Conservation (phyloP, 2,329 filamentous ascomycete species). For the Hymenoscyphus albidus region DNA sequence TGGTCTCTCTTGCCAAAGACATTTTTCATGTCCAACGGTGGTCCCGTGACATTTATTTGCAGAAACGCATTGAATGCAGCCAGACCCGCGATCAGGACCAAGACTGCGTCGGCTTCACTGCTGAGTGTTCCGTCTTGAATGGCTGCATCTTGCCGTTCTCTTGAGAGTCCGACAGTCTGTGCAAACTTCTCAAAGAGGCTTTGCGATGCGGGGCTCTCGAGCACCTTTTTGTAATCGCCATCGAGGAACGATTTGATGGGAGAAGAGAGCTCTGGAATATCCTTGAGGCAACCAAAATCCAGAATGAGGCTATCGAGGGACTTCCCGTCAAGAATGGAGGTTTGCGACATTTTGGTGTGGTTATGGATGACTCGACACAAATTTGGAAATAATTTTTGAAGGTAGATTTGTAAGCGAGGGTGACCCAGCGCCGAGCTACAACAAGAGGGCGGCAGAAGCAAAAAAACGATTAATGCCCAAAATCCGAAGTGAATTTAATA, state of each 20-base stretch:
- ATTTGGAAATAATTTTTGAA: background rate
- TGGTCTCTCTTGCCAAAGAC: constrained; percentile 35
- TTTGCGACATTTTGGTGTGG: constrained; percentile 23
- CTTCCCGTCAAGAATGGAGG: constrained; percentile 8
- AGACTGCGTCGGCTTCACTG: constrained; percentile 14
- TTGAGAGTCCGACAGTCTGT: constrained; percentile 18
- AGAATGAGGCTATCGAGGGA: constrained; percentile 29
- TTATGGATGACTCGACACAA: background rate
- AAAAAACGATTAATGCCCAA: no score
- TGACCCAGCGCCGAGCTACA: background rate
- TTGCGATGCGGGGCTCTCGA: constrained; percentile 30
- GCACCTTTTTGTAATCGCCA: constrained; percentile 32
- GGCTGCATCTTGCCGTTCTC: constrained; percentile 18
- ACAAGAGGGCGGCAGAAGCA: no score
- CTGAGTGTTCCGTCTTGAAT: constrained; percentile 20
- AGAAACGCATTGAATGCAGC: constrained; percentile 74
- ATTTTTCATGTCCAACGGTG: constrained; percentile 58
- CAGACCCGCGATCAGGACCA: constrained; percentile 48
- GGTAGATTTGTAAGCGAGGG: constrained; percentile 1
- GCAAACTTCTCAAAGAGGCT: constrained; percentile 25
- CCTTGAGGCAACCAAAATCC: constrained; percentile 29
- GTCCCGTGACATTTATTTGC: constrained; percentile 84
- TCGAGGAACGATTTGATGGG: constrained; percentile 27
- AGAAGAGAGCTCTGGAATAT: constrained; percentile 26
- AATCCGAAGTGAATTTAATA: background rate